These are phyloP conservation scores for Terfezia boudieri DNA, from an alignment of 495 filamentous ascomycete genomes.

Conservation along the genomic window DNA sequence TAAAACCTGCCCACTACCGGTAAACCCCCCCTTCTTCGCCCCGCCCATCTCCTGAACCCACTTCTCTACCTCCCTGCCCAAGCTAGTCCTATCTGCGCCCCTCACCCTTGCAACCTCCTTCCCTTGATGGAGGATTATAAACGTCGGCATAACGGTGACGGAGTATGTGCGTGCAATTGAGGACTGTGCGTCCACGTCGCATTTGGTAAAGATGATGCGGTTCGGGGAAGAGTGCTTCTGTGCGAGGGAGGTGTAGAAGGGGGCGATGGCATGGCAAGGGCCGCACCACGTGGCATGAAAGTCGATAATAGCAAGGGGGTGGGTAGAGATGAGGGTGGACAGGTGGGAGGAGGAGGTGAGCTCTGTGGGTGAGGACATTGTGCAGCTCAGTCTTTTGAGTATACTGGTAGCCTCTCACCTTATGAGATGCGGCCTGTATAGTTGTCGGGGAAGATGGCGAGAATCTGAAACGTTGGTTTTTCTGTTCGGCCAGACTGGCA, in stretches of 20 bases:
- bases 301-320: conserved; percentile 14
- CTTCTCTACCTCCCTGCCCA: conserved; percentile 55
- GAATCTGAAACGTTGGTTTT: no score
- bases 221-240: conserved; percentile 21
- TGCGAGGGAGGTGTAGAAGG: conserved; percentile 32
- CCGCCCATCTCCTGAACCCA: conserved; percentile 36
- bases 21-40: conserved; percentile 20
- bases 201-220: conserved; percentile 34
- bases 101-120: conserved; percentile 46
- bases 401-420: no score
- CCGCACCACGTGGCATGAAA: conserved; percentile 43
- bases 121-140: conserved; percentile 64
- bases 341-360: conserved; percentile 6
- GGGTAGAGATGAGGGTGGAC: conserved; percentile 8
- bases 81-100: conserved; percentile 53
- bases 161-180: conserved; percentile 25
- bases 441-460: no score
- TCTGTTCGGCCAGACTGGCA: no score
- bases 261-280: conserved; percentile 46
- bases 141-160: conserved; percentile 46
- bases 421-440: no score
- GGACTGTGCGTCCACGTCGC: conserved; percentile 32
- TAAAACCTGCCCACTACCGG: conserved; percentile 22
- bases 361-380: not conserved
- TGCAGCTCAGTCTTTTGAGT: no score